Evolutionary conservation across 176 grass and related monocot genomes (phyloP).

Genomic region (Triticum timopheevii): DNA sequence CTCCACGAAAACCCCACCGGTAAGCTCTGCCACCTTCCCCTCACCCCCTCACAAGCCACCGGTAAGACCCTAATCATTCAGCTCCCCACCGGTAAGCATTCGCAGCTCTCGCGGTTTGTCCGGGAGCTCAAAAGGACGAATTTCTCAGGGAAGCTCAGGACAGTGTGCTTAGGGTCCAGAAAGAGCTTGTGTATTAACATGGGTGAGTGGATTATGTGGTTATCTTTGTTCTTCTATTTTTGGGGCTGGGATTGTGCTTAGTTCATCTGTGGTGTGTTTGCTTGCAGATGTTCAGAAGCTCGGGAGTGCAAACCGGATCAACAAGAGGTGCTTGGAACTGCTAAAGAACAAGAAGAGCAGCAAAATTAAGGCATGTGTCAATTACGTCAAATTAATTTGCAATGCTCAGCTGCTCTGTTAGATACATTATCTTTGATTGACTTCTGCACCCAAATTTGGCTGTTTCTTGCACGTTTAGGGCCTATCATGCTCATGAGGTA

Average conservation of each 20-base stretch:
- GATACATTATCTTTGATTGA: neutral
- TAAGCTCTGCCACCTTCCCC: slow-evolving; percentile 9
- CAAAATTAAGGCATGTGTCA: slow-evolving; percentile 65
- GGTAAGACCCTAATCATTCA: neutral
- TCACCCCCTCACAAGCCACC: neutral
- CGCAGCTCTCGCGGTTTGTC: slow-evolving; percentile 90
- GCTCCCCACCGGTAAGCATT: slow-evolving; percentile 49
- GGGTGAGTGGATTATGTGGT: slow-evolving; percentile 43
- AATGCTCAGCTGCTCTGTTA: neutral
- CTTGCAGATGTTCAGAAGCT: slow-evolving; percentile 76
- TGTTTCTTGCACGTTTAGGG: neutral
- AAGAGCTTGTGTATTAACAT: slow-evolving; percentile 84
- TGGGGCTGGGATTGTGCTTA: neutral
- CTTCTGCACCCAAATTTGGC: neutral
- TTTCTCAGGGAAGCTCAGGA: slow-evolving; percentile 47
- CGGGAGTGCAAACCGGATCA: slow-evolving; percentile 63
- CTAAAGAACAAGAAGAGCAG: slow-evolving; percentile 74
- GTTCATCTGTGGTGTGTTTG: slow-evolving; percentile 21
- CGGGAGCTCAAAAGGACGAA: slow-evolving; percentile 74
- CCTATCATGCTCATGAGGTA: neutral
- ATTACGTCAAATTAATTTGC: neutral
- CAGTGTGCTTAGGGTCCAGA: slow-evolving; percentile 84
- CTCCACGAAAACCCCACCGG: slow-evolving; percentile 96
- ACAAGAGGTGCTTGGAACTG: slow-evolving; percentile 83
- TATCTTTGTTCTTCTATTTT: neutral